phyloP scores from a whole-genome alignment of 805 yeast genomes.

The Jamesozyma lodderae region DNA sequence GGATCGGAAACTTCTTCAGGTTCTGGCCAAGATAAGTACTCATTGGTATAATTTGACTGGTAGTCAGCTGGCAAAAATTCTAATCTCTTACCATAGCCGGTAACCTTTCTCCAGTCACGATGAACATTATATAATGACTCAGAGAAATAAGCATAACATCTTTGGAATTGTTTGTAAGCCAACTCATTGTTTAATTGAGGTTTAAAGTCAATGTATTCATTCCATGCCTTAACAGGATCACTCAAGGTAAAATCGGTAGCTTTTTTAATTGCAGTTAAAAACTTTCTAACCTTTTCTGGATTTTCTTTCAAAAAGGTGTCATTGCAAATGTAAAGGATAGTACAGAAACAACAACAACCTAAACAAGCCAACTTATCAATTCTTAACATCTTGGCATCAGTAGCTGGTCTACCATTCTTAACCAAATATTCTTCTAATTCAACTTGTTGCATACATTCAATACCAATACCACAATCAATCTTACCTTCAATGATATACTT shows the following conservation, averaged over 20 bases:
- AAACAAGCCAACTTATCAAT: conserved; percentile 47
- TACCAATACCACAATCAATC: conserved; percentile 51
- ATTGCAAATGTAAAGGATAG: conserved; percentile 45
- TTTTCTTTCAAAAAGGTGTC: conserved; percentile 40
- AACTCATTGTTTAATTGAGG: conserved; percentile 37
- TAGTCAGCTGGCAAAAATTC: background rate
- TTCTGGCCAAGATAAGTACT: conserved; percentile 2
- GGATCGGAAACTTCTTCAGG: conserved; percentile 3
- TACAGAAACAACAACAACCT: conserved; percentile 53
- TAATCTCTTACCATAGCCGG: conserved; percentile 3
- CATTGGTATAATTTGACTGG: conserved; percentile 1
- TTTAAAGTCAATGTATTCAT: conserved; percentile 38
- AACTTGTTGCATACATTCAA: conserved; percentile 52
- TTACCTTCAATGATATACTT: conserved; percentile 45
- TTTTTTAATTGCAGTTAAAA: conserved; percentile 41
- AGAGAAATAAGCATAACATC: conserved; percentile 49
- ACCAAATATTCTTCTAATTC: conserved; percentile 44
- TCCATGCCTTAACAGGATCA: conserved; percentile 40
- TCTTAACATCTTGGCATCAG: conserved; percentile 47
- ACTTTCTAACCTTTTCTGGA: conserved; percentile 38
- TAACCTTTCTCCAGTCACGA: conserved; percentile 3
- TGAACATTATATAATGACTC: conserved; percentile 1
- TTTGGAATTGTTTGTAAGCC: conserved; percentile 39
- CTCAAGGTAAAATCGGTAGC: conserved; percentile 42
- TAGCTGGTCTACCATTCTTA: conserved; percentile 34